Conservation (phyloP, 176 grass and related monocot species). For the Bonia amplexicaulis region DNA sequence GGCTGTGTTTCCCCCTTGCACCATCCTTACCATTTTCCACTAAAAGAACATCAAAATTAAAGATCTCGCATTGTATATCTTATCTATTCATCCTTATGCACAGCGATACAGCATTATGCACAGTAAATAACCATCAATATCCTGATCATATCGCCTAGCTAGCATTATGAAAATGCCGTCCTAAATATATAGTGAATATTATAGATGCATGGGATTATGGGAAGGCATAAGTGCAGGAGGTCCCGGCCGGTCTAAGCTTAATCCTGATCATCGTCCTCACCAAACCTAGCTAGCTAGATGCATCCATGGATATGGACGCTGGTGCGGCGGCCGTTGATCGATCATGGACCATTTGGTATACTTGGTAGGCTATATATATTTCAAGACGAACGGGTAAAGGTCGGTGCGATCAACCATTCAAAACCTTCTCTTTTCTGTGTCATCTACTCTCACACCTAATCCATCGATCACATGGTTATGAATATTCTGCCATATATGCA, state of each 20-base stretch:
- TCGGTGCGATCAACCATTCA: not conserved
- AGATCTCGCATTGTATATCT: not conserved
- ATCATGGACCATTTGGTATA: not conserved
- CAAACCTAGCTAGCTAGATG: not conserved
- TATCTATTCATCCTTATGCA: not conserved
- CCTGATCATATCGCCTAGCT: too few species aligned
- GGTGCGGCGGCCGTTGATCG: not conserved
- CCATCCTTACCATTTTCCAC: not conserved
- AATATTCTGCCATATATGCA: too few species aligned
- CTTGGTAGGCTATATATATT: not conserved
- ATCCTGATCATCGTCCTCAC: not conserved
- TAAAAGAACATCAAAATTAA: not conserved
- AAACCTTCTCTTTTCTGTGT: not conserved
- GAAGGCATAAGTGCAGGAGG: not conserved
- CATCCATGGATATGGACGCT: not conserved
- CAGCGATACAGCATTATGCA: not conserved
- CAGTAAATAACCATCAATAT: too few species aligned
- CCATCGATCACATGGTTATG: not conserved
- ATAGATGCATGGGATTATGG: not conserved
- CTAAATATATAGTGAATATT: not conserved
- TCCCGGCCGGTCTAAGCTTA: not conserved
- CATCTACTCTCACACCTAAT: conserved; percentile 2
- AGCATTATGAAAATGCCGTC: conserved; percentile 25
- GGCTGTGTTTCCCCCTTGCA: not conserved
- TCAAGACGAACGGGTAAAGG: not conserved